Conservation (phyloP, 345 rosid species). For the Brassica juncea region DNA sequence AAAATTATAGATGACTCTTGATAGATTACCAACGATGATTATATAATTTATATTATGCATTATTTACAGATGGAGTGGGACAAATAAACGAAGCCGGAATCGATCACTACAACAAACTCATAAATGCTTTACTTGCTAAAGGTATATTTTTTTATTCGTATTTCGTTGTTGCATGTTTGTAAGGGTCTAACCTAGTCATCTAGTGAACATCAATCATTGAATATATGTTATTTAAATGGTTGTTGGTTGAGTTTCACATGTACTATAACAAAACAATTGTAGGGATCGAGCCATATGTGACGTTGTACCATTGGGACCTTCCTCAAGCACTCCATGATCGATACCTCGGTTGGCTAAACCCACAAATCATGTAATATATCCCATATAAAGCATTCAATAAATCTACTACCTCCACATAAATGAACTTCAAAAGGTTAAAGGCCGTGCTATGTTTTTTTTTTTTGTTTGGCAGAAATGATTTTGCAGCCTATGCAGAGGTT, state of each 20-base stretch:
- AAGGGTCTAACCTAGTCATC: background rate
- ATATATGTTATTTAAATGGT: background rate
- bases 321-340: constrained; percentile 81
- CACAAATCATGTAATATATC: constrained; percentile 59
- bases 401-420: background rate
- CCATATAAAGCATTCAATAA: background rate
- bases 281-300: constrained; percentile 93
- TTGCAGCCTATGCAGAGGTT: constrained; percentile 70
- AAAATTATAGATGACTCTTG: background rate
- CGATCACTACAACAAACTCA: constrained; percentile 84
- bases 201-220: background rate
- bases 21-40: background rate
- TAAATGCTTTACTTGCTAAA: constrained; percentile 73
- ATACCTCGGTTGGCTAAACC: constrained; percentile 84
- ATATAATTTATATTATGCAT: background rate
- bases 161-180: background rate
- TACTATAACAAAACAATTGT: constrained; percentile 14
- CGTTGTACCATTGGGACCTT: constrained; percentile 96
- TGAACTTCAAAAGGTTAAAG: background rate
- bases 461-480: constrained; percentile 61
- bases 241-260: constrained; percentile 13
- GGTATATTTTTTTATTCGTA: constrained; percentile 39
- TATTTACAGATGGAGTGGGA: constrained; percentile 67
- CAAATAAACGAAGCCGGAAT: constrained; percentile 83
- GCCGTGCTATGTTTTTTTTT: background rate